Conservation (phyloP, 2,329 filamentous ascomycete species). For the Fusarium pseudonygamai region DNA sequence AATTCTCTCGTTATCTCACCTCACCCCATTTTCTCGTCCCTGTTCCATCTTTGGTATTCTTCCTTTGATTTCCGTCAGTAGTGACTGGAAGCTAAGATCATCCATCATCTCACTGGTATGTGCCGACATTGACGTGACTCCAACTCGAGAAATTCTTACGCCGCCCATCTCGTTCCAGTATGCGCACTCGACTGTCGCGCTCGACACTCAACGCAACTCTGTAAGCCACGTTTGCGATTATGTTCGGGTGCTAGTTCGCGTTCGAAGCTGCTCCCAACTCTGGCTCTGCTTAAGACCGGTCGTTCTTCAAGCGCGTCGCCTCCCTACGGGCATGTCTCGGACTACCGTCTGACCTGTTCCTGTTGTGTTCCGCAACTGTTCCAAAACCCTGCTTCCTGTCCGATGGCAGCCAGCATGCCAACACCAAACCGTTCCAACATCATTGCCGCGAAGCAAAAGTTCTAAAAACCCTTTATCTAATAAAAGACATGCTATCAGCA, state of each 20-base stretch:
- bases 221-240: constrained; percentile 33
- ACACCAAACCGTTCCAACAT: constrained; percentile 26
- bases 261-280: constrained; percentile 22
- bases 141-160: constrained; percentile 4
- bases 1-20: constrained; percentile 22
- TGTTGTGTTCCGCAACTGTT: constrained; percentile 33
- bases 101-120: neutral
- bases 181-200: constrained; percentile 31
- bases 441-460: constrained; percentile 38
- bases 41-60: constrained; percentile 6
- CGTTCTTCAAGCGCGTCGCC: constrained; percentile 24
- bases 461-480: constrained; percentile 14
- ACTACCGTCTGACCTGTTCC: constrained; percentile 26
- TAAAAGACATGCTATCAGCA: constrained; percentile 43
- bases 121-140: constrained; percentile 4
- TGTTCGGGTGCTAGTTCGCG: constrained; percentile 33
- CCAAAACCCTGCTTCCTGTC: constrained; percentile 26
- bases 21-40: constrained; percentile 10
- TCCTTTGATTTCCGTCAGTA: neutral
- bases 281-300: constrained; percentile 24
- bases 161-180: constrained; percentile 29
- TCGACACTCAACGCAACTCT: constrained; percentile 32
- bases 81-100: neutral
- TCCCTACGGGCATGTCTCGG: constrained; percentile 39
- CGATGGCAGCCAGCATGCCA: constrained; percentile 41